These are phyloP conservation scores for Rhododendron mucronatum DNA, from an alignment of 148 eudicot species.

Conservation along the genomic window DNA sequence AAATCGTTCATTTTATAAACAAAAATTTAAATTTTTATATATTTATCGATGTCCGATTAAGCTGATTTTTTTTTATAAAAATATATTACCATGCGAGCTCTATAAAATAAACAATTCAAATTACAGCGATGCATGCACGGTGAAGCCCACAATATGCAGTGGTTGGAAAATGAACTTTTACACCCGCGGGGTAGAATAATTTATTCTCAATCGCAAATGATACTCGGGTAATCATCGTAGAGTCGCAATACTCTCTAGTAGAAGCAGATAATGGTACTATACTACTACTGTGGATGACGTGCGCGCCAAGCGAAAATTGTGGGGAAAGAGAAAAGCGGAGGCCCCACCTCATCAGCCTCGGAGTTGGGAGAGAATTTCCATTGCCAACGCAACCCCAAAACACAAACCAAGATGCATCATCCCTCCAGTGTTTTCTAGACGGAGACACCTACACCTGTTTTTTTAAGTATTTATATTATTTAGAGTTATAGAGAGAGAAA, in stretches of 20 bases:
- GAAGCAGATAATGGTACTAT: not conserved
- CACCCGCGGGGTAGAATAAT: no score
- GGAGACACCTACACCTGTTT: not conserved
- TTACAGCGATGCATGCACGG: no score
- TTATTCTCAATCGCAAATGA: no score
- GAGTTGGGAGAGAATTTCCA: not conserved
- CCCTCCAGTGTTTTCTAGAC: not conserved
- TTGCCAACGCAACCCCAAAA: not conserved
- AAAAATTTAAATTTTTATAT: no score
- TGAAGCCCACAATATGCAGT: no score
- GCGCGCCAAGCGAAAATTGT: not conserved
- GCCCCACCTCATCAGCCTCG: not conserved
- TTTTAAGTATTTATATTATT: not conserved
- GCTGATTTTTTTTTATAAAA: fast-evolving
- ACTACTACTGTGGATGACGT: not conserved
- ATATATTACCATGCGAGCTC: fast-evolving
- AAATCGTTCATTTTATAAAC: no score
- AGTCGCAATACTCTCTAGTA: no score
- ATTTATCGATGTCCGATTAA: no score
- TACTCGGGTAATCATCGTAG: no score
- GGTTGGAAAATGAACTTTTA: no score
- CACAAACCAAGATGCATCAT: not conserved
- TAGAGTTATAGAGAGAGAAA: not conserved
- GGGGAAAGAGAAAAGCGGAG: not conserved
- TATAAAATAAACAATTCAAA: no score